Percentiles rank a stretch among this genome's conserved stretches.
Evolutionary conservation across 1,139 yeast species (phyloP).

Genomic region (Candida sp.): DNA sequence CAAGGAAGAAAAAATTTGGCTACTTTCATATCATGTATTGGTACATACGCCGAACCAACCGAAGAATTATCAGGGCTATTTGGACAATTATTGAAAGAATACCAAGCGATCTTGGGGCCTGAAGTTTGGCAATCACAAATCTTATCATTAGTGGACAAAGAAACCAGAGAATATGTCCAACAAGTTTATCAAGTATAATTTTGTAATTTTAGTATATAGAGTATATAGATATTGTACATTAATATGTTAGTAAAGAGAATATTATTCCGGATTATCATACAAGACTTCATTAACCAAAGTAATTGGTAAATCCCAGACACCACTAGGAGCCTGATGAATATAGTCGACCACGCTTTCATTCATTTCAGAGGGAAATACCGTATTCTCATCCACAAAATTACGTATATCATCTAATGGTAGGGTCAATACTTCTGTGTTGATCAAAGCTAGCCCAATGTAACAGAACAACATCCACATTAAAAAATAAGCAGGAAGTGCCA

Average conservation of each 20-base stretch:
- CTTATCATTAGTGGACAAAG: slow-evolving; percentile 28
- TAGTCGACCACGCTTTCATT: slow-evolving; percentile 22
- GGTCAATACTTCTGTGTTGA: slow-evolving; percentile 73
- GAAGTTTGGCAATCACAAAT: slow-evolving; percentile 31
- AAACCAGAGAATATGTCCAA: slow-evolving; percentile 21
- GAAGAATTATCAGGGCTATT: slow-evolving; percentile 43
- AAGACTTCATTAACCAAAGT: slow-evolving; percentile 67
- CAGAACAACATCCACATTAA: slow-evolving; percentile 68
- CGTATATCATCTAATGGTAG: slow-evolving; percentile 54
- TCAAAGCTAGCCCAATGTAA: slow-evolving; percentile 66
- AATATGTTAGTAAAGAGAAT: background rate
- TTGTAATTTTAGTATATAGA: background rate
- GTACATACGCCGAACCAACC: slow-evolving; percentile 53
- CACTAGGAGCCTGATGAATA: slow-evolving; percentile 62
- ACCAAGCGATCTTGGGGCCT: slow-evolving; percentile 47
- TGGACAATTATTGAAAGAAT: slow-evolving; percentile 41
- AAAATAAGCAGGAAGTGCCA: slow-evolving; percentile 68
- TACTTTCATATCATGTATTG: slow-evolving; percentile 61
- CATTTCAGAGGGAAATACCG: slow-evolving; percentile 41
- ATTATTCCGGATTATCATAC: slow-evolving; percentile 33
- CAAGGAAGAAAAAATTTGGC: slow-evolving; percentile 49
- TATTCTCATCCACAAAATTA: slow-evolving; percentile 66
- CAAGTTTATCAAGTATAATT: slow-evolving; percentile 19
- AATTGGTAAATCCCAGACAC: slow-evolving; percentile 81
- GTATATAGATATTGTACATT: background rate